Evolutionary conservation across 129 eudicot species (phyloP), one percentile per base, ranked within the genome.

Genomic region (Rutidosis leptorrhynchoides): DNA sequence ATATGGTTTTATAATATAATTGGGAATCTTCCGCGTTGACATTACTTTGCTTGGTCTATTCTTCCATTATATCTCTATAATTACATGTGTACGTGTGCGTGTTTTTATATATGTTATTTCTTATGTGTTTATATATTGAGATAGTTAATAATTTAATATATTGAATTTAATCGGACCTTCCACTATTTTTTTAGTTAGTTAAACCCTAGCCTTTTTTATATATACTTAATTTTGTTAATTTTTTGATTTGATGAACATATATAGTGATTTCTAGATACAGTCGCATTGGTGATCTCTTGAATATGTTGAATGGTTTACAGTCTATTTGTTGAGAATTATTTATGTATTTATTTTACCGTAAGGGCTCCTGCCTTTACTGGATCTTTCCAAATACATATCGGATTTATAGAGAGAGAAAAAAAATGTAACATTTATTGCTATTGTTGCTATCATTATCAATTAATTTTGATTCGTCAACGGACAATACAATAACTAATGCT

Each of bases 21-120:
- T 35, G 11, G 98, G 98, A 30, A 66, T 79, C 14, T 91, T 87
- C 78, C 60, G 72, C 20, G 83, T 91, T 57, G 89, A 91, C 67
- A 83, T 91, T 66, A 78, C 64, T 46, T 68, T 91, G 43, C 88
- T 90, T 2, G 95, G 98, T 91, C 22, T 12, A 3, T 51, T 9
- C 22, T 53, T 56, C 5, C 28, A 5, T 15, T 62, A 26, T 61
- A 57, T 61, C 6, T 43, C 25, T 49, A 59, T 67, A 16, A 46
- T 25, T 51, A 33, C 19, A 16, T 4, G 7, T 43, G n/a, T 16
- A 12, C 20, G 55, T 58, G 21, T 49, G 8, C 32, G 35, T 58
- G 61, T 29, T 35, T 58, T 40, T 40, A 42, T 7, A 6, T 33
- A 32, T 24, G 55, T 68, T 5, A 35, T 35, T 35, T 12, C 43